Evolutionary conservation across 805 yeast species (phyloP).

Genomic region (Metschnikowia dekortorum): DNA sequence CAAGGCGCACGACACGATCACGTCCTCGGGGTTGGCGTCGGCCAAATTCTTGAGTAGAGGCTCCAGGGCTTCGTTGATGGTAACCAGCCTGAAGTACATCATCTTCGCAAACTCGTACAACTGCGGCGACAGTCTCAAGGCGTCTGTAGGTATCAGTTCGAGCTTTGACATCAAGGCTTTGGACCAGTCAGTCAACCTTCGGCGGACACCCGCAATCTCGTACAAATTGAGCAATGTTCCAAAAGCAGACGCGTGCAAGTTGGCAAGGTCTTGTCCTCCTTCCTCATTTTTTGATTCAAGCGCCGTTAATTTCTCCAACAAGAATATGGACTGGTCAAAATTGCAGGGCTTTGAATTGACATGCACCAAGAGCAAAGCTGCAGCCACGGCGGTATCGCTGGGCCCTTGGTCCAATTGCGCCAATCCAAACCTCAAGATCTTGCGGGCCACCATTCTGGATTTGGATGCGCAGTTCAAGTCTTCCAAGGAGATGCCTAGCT

Average conservation of each 20-base stretch:
- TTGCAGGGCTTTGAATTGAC: constrained; percentile 18
- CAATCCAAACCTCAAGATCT: constrained; percentile 15
- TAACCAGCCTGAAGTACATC: constrained; percentile 28
- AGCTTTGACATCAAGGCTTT: constrained; percentile 4
- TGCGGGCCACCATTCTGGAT: constrained; percentile 16
- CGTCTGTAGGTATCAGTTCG: constrained; percentile 4
- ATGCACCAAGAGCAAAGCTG: constrained; percentile 27
- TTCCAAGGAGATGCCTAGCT: constrained; percentile 24
- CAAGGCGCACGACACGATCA: constrained; percentile 21
- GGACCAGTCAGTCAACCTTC: constrained; percentile 2
- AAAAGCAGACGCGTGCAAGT: constrained; percentile 9
- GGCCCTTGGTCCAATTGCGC: constrained; percentile 12
- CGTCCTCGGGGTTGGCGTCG: constrained; percentile 21
- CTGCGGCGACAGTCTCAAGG: constrained; percentile 9
- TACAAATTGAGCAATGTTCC: constrained; percentile 10
- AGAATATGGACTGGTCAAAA: constrained; percentile 23
- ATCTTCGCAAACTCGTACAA: constrained; percentile 27
- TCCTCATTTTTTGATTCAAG: constrained; percentile 5
- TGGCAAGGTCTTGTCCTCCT: neutral
- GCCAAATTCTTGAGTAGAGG: constrained; percentile 21
- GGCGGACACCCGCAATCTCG: constrained; percentile 3
- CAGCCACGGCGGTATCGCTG: constrained; percentile 19
- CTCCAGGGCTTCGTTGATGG: constrained; percentile 13
- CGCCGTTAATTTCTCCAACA: constrained; percentile 12
- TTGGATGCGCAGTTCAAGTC: constrained; percentile 21